These are phyloP conservation scores for Amaranthus cruentus DNA, from an alignment of 148 eudicot species.

Conservation along the genomic window DNA sequence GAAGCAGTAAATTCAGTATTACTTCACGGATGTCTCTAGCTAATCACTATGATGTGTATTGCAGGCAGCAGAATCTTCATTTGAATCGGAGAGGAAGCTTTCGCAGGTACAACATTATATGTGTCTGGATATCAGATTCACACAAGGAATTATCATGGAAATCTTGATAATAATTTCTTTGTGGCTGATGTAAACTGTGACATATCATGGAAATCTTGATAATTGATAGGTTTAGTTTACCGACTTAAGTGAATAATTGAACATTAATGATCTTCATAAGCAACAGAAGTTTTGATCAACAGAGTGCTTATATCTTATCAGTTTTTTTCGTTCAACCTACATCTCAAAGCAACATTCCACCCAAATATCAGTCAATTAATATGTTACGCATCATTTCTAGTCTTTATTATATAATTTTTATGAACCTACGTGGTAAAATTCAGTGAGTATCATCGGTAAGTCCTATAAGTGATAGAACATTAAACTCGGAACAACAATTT, in stretches of 20 bases:
- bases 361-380: too few species aligned
- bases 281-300: background rate
- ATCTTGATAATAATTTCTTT: background rate
- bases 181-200: background rate
- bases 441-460: too few species aligned
- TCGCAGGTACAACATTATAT: constrained; percentile 18
- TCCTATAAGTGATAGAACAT: too few species aligned
- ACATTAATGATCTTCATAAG: background rate
- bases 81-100: constrained; percentile 15
- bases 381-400: too few species aligned
- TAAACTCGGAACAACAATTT: background rate
- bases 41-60: background rate
- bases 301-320: background rate
- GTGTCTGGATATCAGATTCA: background rate
- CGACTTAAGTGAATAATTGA: background rate
- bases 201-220: background rate
- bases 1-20: background rate
- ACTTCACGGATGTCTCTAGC: background rate
- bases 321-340: background rate
- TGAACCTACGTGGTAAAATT: too few species aligned
- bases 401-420: too few species aligned
- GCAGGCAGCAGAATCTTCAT: constrained; percentile 22
- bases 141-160: constrained; percentile 1
- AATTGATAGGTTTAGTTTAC: background rate
- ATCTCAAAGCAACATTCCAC: background rate